Evolutionary conservation across 257 asterid genomes (phyloP).

Genomic region (Leptodermis oblonga): DNA sequence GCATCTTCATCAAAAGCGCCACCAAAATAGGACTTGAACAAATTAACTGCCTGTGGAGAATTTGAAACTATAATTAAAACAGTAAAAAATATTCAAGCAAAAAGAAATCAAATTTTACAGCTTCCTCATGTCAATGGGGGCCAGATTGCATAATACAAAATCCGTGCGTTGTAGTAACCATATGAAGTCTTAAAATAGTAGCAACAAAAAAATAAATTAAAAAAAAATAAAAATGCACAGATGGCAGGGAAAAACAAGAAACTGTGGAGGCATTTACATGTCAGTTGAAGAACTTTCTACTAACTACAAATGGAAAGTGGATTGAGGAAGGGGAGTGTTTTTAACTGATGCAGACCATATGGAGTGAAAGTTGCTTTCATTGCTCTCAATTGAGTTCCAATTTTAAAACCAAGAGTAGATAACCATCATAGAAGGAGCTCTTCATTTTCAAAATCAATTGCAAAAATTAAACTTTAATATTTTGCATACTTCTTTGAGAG

Average conservation of each 20-base stretch:
- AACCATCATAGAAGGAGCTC: background rate
- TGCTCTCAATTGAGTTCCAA: background rate
- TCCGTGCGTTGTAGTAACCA: background rate
- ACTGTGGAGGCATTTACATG: background rate
- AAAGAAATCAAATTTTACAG: background rate
- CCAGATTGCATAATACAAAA: background rate
- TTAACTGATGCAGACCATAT: too few species aligned
- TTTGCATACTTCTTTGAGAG: background rate
- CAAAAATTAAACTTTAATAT: background rate
- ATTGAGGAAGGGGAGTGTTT: too few species aligned
- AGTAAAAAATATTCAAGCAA: background rate
- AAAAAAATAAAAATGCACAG: too few species aligned
- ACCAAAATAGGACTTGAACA: conserved; percentile 94
- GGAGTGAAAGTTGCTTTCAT: conserved; percentile 1
- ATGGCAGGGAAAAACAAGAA: background rate
- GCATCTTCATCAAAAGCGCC: conserved; percentile 99
- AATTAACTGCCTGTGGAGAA: conserved; percentile 75
- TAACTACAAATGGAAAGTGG: too few species aligned
- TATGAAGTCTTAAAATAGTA: background rate
- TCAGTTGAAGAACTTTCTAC: too few species aligned
- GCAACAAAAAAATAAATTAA: conserved; percentile 2
- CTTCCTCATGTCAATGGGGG: background rate
- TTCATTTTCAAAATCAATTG: background rate
- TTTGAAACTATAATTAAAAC: background rate
- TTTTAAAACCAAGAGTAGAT: background rate